These are phyloP conservation scores for Oryza australiensis DNA, from an alignment of 176 grass and related monocot species.

Conservation along the genomic window DNA sequence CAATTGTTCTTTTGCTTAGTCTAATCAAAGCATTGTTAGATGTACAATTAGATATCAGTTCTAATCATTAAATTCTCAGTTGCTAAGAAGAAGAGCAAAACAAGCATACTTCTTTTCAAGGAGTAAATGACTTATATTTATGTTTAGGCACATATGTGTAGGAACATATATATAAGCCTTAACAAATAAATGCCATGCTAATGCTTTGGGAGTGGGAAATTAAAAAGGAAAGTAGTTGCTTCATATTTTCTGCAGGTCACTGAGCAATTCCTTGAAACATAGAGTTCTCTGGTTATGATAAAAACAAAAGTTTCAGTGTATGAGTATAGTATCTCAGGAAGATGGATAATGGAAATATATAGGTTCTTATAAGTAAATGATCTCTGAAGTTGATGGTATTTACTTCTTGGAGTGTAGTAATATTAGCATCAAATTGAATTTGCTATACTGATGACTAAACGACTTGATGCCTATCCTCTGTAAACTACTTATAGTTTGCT, in stretches of 20 bases:
- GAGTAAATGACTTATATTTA: neutral
- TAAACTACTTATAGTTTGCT: conserved; percentile 14
- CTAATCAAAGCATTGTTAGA: conserved; percentile 6
- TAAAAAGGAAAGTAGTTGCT: neutral
- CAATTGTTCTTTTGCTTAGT: neutral
- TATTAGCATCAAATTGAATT: conserved; percentile 17
- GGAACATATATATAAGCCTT: neutral
- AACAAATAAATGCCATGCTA: neutral
- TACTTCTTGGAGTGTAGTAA: neutral
- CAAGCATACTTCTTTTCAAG: neutral
- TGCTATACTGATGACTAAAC: neutral
- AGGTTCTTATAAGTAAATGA: neutral
- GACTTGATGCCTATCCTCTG: neutral
- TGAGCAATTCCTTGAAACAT: neutral
- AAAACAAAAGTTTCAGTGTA: neutral
- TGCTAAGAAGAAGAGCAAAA: conserved; percentile 15
- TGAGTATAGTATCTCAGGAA: neutral
- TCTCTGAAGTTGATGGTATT: conserved; percentile 19
- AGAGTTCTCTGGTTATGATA: neutral
- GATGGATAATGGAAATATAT: conserved; percentile 6
- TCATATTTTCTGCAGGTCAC: neutral
- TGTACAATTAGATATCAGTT: neutral
- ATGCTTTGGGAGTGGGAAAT: neutral
- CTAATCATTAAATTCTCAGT: neutral
- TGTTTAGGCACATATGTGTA: neutral